phyloP scores from a whole-genome alignment of 2,329 filamentous ascomycete genomes.

The Colletotrichum navitas region DNA sequence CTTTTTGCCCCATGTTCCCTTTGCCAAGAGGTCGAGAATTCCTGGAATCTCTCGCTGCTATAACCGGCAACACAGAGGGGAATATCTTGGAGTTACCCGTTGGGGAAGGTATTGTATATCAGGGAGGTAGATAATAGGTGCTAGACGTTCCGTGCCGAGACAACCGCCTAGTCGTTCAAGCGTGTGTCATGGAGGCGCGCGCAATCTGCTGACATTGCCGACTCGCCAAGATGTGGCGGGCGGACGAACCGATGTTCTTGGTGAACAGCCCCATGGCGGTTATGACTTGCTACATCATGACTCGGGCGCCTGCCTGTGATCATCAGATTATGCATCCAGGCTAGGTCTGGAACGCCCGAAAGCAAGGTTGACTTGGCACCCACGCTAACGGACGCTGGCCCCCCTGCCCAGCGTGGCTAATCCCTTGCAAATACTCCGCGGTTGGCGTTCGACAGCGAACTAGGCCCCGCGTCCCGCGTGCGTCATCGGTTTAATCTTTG shows the following conservation, averaged over 20 bases:
- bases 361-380: neutral
- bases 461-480: neutral
- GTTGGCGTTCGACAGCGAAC: neutral
- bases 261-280: neutral
- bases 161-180: neutral
- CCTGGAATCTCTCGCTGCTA: no score
- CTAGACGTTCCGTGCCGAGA: neutral
- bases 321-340: neutral
- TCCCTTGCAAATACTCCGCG: neutral
- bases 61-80: neutral
- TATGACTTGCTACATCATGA: neutral
- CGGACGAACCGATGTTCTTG: neutral
- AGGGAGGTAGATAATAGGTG: neutral
- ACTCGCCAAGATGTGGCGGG: neutral
- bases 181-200: neutral
- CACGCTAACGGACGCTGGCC: neutral
- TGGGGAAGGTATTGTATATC: neutral
- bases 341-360: constrained; percentile 1
- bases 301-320: neutral
- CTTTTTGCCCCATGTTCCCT: neutral
- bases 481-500: neutral
- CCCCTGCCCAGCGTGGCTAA: neutral
- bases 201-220: neutral
- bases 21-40: neutral
- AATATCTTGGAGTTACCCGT: neutral